Evolutionary conservation across 2,329 filamentous ascomycete genomes (phyloP).

Genomic region (Colletotrichum incanum): DNA sequence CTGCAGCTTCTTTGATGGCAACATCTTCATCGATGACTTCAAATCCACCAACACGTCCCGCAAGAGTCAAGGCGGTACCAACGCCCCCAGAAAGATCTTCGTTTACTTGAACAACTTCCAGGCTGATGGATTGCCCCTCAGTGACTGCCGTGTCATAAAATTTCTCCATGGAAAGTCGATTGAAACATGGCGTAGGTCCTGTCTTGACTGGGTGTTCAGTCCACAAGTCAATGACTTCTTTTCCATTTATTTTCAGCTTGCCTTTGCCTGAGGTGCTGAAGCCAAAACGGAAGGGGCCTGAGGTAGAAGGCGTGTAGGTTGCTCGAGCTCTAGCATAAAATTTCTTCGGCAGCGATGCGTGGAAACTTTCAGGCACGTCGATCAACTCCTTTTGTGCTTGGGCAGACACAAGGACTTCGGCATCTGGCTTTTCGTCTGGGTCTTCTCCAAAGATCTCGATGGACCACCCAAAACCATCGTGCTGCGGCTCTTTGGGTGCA

Average conservation of each 20-base stretch:
- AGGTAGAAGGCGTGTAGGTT: slow-evolving; percentile 22
- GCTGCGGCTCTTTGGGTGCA: not conserved
- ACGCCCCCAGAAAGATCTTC: slow-evolving; percentile 46
- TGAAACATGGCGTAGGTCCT: slow-evolving; percentile 42
- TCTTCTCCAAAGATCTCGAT: slow-evolving; percentile 40
- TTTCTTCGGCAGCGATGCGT: slow-evolving; percentile 34
- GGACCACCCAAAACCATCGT: slow-evolving; percentile 37
- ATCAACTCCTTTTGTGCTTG: slow-evolving; percentile 41
- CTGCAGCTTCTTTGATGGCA: slow-evolving; percentile 77
- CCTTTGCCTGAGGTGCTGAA: slow-evolving; percentile 47
- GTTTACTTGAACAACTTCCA: slow-evolving; percentile 42
- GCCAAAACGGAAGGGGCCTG: slow-evolving; percentile 34
- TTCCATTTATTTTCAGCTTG: slow-evolving; percentile 47
- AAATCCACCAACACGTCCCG: slow-evolving; percentile 69
- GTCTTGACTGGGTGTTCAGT: slow-evolving; percentile 39
- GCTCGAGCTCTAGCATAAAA: slow-evolving; percentile 41
- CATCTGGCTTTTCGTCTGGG: slow-evolving; percentile 23
- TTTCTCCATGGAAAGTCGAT: slow-evolving; percentile 42
- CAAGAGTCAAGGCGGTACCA: slow-evolving; percentile 45
- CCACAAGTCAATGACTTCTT: slow-evolving; percentile 48
- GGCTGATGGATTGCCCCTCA: slow-evolving; percentile 10
- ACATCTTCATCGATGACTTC: slow-evolving; percentile 70
- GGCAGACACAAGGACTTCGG: slow-evolving; percentile 23
- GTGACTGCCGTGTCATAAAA: slow-evolving; percentile 25
- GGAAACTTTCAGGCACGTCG: slow-evolving; percentile 41